Percentiles rank a stretch among this genome's conserved stretches.
These are phyloP conservation scores for Dimargaris cristalligena DNA, from an alignment of 192 early-diverging fungal species.

Conservation along the genomic window DNA sequence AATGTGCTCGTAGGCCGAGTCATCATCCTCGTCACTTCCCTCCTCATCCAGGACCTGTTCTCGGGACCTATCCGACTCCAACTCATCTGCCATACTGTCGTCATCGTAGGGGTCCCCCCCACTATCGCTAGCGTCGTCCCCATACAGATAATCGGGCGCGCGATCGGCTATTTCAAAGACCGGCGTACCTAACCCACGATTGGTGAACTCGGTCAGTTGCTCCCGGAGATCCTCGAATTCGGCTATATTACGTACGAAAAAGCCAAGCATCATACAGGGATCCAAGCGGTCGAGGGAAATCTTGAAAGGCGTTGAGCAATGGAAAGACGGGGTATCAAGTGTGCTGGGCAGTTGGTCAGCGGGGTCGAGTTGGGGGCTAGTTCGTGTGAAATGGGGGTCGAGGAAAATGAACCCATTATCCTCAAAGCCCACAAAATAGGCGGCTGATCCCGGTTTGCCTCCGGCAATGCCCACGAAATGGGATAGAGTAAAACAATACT, in stretches of 20 bases:
- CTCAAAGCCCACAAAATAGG: constrained; percentile 83
- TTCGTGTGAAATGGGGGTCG: constrained; percentile 81
- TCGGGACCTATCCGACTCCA: neutral
- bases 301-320: constrained; percentile 57
- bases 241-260: constrained; percentile 42
- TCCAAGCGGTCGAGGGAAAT: constrained; percentile 65
- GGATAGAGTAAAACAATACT: constrained; percentile 59
- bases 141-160: constrained; percentile 35
- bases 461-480: constrained; percentile 85
- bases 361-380: constrained; percentile 21
- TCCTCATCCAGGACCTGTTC: neutral
- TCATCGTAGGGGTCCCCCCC: neutral
- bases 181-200: constrained; percentile 20
- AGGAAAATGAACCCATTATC: constrained; percentile 65
- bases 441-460: constrained; percentile 83
- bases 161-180: constrained; percentile 47
- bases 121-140: neutral
- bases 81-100: neutral
- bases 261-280: constrained; percentile 87
- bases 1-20: neutral
- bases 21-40: neutral
- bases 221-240: constrained; percentile 47
- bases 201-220: constrained; percentile 24
- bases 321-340: constrained; percentile 63
- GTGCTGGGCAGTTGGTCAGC: constrained; percentile 13